Base-by-base conservation (phyloP, 495 filamentous ascomycete genomes). In the Hypoxylon trugodes region DNA sequence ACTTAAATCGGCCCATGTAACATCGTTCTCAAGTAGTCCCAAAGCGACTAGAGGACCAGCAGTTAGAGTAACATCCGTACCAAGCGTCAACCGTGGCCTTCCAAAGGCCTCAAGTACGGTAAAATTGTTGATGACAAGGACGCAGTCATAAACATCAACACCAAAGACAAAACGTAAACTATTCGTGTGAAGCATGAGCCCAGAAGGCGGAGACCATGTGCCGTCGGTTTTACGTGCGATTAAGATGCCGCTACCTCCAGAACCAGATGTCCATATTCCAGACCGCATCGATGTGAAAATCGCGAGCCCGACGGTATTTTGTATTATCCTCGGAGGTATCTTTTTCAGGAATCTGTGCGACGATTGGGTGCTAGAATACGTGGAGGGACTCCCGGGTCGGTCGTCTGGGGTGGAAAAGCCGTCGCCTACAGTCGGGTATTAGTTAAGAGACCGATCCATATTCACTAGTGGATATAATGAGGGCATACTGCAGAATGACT, bases 221-320 rank as follows among this genome's bases (percentile, higher is more conserved):
- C 93, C 92, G 53, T 93, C 90, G 26, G 88, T 87, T 67, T 88
- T 88, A 25, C 92, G 84, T 15, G 84, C 93, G 45, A 96, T 81
- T 41, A 97, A 80, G 18, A 97, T 81, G 40, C 93, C 93, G 65
- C 90, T 92, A 8, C 90, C 90, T 24, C 92, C 92, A 5, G 92
- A 92, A 25, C 93, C 93, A 50, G 91, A 92, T 32, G 94, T 79
- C 92, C 92, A 97, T 13, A 97, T 82, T 28, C 93, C 93, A 13
- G 92, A 92, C 46, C 93, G 88, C 90, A 97, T 93, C 16, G 90
- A 93, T 0, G 93, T 96, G 78, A 97, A 97, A 61, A 97, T 88
- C 21, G 91, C 92, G 30, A 97, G 76, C 9, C 91, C 93, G 68
- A 94, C 91, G 8, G 93, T 92, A 74, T 90, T 87, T 67, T 88